Evolutionary conservation across 371 early-diverging fungal genomes (phyloP).

Genomic region (Mucor mucedo): DNA sequence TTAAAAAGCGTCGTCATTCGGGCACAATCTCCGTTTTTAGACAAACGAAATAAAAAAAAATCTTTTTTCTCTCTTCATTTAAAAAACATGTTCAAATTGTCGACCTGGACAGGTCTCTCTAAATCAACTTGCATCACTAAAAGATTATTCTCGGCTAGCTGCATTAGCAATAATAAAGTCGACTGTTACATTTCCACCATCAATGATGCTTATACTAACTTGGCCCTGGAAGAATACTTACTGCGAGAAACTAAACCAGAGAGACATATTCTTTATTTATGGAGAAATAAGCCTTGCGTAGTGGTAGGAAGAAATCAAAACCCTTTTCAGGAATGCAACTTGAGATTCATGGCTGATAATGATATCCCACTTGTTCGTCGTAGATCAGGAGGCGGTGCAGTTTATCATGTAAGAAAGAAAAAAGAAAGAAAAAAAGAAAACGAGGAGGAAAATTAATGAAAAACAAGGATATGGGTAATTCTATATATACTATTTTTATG

Average conservation of each 20-base stretch:
- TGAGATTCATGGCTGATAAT: slow-evolving; percentile 66
- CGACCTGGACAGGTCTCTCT: not conserved
- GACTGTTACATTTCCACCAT: slow-evolving; percentile 68
- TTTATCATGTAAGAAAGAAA: slow-evolving; percentile 82
- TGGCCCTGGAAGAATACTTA: slow-evolving; percentile 94
- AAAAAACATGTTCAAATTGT: not conserved
- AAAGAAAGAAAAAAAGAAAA: not conserved
- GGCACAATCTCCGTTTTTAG: not conserved
- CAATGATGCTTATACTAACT: slow-evolving; percentile 84
- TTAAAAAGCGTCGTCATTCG: too few relatives aligned
- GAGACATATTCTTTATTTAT: slow-evolving; percentile 78
- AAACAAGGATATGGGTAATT: slow-evolving; percentile 90
- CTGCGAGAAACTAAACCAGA: slow-evolving; percentile 71
- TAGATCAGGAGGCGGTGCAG: slow-evolving; percentile 95
- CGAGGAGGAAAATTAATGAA: not conserved
- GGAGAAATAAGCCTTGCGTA: slow-evolving; percentile 87
- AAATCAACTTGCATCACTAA: not conserved
- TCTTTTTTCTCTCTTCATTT: not conserved
- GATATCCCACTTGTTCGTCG: slow-evolving; percentile 86
- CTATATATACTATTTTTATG: slow-evolving; percentile 92
- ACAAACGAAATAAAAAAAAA: not conserved
- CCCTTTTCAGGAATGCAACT: slow-evolving; percentile 92
- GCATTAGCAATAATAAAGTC: slow-evolving; percentile 28
- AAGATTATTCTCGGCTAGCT: slow-evolving; percentile 11
- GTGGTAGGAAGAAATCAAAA: slow-evolving; percentile 97